Base-by-base conservation (phyloP, 2,329 filamentous ascomycete genomes). In the Colletotrichum scovillei region DNA sequence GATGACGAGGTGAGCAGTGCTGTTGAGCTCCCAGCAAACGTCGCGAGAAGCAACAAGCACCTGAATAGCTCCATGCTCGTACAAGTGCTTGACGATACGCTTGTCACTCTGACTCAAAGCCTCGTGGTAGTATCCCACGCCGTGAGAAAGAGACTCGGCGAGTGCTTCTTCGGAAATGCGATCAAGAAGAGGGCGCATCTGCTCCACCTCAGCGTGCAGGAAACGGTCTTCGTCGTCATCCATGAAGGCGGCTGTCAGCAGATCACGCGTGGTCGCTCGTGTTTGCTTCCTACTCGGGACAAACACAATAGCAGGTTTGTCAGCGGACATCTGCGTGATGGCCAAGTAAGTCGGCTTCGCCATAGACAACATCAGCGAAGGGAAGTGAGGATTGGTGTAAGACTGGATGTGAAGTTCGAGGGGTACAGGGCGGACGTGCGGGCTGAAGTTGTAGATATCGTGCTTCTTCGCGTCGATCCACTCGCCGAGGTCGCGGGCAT, bases 391-490 rank as follows among this genome's bases (percentile, higher is more conserved):
- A 73, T 98, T 97, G 32, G 92, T 94, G 85, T 97, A 99, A 1
- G 95, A 96, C 83, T 99, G 97, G 60, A 99, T 93, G 81, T 98
- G 95, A 70, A 99, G 90, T 81, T 98, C 96, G 38, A 99, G 86
- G 26, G 96, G 95, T 22, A 98, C 91, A 1, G 95, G 93, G 69
- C 97, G 92, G 74, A 96, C 92, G 79, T 96, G 93, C 2, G 97
- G 97, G 78, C 95, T 98, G 86, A 99, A 99, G 85, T 99, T 99
- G 88, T 96, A 99, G 76, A 98, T 98, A 62, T 97, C 97, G 81
- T 99, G 97, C 86, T 98, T 98, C 82, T 92, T 97, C 8, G 96
- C 97, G 76, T 97, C 97, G 77, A 99, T 95, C 97, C 97, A 99
- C 84, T 98, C 97, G 64, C 96, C 96, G 78, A 99, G 90, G 79